Evolutionary conservation across 192 early-diverging fungal species (phyloP).

Genomic region (Chytriomyces sp.): DNA sequence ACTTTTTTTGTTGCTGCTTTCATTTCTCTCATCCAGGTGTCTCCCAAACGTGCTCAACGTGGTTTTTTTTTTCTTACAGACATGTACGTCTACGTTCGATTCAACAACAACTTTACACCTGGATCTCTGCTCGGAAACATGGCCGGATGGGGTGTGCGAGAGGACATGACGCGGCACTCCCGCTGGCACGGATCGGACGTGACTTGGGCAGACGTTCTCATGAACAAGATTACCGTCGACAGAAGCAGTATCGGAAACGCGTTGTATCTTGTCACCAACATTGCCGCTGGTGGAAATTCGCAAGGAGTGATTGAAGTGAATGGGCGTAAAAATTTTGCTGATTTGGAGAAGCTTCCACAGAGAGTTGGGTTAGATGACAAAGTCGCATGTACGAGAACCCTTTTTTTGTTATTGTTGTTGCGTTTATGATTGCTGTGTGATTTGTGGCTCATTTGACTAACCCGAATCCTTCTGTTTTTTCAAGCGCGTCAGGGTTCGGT

Average conservation of each 20-base stretch:
- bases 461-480: neutral
- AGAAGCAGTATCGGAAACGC: slow-evolving; percentile 59
- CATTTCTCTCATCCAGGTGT: neutral
- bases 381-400: neutral
- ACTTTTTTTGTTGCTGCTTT: neutral
- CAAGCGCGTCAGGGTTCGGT: slow-evolving; percentile 31
- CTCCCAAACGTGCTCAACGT: neutral
- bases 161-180: slow-evolving; percentile 53
- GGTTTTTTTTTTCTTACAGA: slow-evolving; percentile 27
- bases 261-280: slow-evolving; percentile 56
- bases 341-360: slow-evolving; percentile 42
- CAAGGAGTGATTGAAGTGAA: slow-evolving; percentile 37
- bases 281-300: slow-evolving; percentile 48
- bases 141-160: slow-evolving; percentile 57
- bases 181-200: slow-evolving; percentile 60
- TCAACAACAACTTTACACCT: slow-evolving; percentile 57
- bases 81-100: slow-evolving; percentile 56
- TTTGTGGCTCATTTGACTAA: neutral
- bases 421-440: neutral
- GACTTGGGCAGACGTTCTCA: slow-evolving; percentile 60
- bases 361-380: slow-evolving; percentile 28
- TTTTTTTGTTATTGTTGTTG: neutral
- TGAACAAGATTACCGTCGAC: slow-evolving; percentile 64
- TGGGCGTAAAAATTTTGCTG: slow-evolving; percentile 56
- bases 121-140: slow-evolving; percentile 45